These are phyloP conservation scores for Penicillium sp. DNA, from an alignment of 2,329 filamentous ascomycete genomes.

Conservation along the genomic window DNA sequence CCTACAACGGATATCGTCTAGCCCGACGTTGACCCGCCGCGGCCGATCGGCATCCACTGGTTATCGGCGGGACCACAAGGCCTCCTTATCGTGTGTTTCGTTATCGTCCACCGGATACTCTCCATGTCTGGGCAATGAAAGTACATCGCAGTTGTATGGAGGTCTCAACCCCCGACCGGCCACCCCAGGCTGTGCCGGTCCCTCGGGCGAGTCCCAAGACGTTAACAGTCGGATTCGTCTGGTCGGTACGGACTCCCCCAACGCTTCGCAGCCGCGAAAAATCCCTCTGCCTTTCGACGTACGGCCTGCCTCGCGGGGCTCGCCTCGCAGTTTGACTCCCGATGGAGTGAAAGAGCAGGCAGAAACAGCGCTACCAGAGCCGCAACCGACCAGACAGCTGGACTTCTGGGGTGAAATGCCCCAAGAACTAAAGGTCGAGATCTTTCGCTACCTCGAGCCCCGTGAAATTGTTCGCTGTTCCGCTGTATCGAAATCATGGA, in stretches of 20 bases:
- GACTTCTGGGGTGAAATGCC: slow-evolving; percentile 84
- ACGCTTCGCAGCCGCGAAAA: slow-evolving; percentile 49
- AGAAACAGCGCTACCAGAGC: slow-evolving; percentile 23
- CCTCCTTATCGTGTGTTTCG: slow-evolving; percentile 68
- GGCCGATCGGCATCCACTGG: slow-evolving; percentile 66
- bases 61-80: slow-evolving; percentile 66
- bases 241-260: slow-evolving; percentile 55
- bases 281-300: slow-evolving; percentile 68
- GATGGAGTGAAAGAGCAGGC: slow-evolving; percentile 22
- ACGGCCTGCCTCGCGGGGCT: slow-evolving; percentile 52
- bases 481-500: slow-evolving; percentile 75
- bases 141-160: slow-evolving; percentile 60
- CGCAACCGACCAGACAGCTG: slow-evolving; percentile 48
- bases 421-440: slow-evolving; percentile 76
- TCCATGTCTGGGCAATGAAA: slow-evolving; percentile 59
- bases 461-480: slow-evolving; percentile 82
- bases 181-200: slow-evolving; percentile 51
- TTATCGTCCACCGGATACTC: slow-evolving; percentile 59
- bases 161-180: slow-evolving; percentile 61
- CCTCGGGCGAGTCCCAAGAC: slow-evolving; percentile 55
- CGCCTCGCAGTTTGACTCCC: slow-evolving; percentile 21
- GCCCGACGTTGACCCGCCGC: slow-evolving; percentile 69
- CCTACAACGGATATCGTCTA: slow-evolving; percentile 81
- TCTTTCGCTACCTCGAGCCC: slow-evolving; percentile 76
- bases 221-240: slow-evolving; percentile 60